phyloP scores from a whole-genome alignment of 2,329 filamentous ascomycete genomes.

The Chalaropsis thielavioides region DNA sequence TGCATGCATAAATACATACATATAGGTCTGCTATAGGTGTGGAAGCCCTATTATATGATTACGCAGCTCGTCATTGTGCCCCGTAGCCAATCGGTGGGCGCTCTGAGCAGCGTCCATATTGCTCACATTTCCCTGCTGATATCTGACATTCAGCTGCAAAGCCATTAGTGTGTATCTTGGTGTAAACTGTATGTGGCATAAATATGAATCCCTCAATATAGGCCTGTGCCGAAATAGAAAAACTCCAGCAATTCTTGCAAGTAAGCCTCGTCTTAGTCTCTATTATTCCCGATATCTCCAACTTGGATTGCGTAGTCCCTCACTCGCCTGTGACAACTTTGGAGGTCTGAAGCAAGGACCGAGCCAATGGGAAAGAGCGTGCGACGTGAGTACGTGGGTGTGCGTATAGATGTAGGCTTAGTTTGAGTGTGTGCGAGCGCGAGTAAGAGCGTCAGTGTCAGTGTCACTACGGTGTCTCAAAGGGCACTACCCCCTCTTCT shows the following conservation, averaged over 20 bases:
- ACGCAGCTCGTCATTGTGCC: background rate
- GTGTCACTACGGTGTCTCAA: background rate
- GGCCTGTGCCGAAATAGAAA: background rate
- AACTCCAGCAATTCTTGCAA: background rate
- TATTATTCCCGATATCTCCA: background rate
- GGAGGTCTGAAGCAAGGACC: background rate
- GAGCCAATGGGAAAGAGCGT: background rate
- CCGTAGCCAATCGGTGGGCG: too few species aligned
- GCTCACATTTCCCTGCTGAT: background rate
- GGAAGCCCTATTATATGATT: background rate
- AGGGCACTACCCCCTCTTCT: background rate
- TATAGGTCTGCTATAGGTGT: background rate
- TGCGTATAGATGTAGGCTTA: background rate
- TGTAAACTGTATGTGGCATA: background rate
- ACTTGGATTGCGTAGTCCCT: background rate
- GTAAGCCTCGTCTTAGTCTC: background rate
- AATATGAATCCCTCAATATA: background rate
- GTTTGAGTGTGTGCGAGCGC: too few species aligned
- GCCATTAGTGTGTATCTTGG: background rate
- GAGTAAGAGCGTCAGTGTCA: too few species aligned
- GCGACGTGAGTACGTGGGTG: background rate
- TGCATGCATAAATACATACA: too few species aligned
- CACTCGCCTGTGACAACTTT: background rate
- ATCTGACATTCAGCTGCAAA: background rate
- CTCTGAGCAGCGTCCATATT: too few species aligned